Conservation (phyloP, 495 filamentous ascomycete species). For the Hyaloscypha hepaticicola region DNA sequence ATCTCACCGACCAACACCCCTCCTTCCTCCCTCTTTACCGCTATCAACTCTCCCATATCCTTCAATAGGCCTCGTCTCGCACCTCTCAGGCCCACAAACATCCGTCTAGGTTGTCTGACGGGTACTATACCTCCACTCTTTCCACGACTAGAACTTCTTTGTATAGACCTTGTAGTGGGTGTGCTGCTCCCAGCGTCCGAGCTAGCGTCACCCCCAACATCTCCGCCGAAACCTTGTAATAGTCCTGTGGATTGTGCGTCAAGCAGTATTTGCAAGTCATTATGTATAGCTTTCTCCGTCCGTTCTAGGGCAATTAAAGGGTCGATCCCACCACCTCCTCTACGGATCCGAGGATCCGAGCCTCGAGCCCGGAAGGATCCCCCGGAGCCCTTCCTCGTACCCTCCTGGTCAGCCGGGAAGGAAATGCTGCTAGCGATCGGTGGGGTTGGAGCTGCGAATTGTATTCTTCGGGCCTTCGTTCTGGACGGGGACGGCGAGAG, state of each 20-base stretch:
- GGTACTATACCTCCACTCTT: conserved; percentile 49
- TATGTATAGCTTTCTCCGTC: conserved; percentile 63
- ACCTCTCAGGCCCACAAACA: conserved; percentile 56
- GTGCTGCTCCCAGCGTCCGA: conserved; percentile 41
- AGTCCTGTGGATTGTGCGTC: conserved; percentile 79
- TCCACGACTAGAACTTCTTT: conserved; percentile 32
- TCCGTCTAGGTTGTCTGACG: conserved; percentile 59
- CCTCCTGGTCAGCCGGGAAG: neutral
- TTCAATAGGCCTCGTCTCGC: conserved; percentile 70
- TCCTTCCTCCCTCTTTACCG: conserved; percentile 70
- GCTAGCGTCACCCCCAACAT: conserved; percentile 26
- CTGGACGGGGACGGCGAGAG: conserved; percentile 13
- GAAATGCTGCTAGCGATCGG: conserved; percentile 26
- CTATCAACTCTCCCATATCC: conserved; percentile 70
- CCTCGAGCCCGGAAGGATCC: neutral
- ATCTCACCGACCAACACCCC: conserved; percentile 58
- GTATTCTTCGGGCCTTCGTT: conserved; percentile 18
- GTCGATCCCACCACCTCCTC: conserved; percentile 12
- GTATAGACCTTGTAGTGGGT: conserved; percentile 31
- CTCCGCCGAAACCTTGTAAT: conserved; percentile 43
- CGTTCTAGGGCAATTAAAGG: conserved; percentile 39
- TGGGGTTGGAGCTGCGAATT: conserved; percentile 30
- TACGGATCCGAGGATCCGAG: conserved; percentile 11
- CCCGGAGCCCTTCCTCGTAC: neutral
- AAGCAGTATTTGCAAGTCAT: conserved; percentile 73